A percentile compares a stretch with the other conserved stretches of the same genome.
Evolutionary conservation across 371 early-diverging fungal genomes (phyloP).

Genomic region (Mucor piriformis): DNA sequence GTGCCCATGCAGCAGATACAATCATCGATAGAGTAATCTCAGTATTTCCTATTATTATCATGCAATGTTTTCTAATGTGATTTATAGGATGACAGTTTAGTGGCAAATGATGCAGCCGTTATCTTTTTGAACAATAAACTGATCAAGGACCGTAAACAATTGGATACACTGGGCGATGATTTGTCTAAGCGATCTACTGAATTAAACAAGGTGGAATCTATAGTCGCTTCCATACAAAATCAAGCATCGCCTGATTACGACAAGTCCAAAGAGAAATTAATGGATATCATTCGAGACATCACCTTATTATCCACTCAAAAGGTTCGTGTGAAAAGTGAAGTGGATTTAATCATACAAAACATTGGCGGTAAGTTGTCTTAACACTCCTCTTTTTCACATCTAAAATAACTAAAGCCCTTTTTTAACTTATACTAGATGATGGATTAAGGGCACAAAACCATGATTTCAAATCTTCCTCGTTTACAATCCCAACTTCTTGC

Average conservation of each 20-base stretch:
- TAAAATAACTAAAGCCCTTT: background rate
- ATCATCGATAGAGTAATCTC: conserved; percentile 42
- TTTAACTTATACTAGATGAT: conserved; percentile 44
- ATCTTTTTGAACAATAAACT: conserved; percentile 69
- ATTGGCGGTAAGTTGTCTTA: conserved; percentile 65
- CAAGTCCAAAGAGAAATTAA: conserved; percentile 42
- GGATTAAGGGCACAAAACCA: conserved; percentile 59
- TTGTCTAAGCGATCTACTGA: conserved; percentile 39
- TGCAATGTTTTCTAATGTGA: background rate
- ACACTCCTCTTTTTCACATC: background rate
- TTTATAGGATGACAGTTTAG: conserved; percentile 53
- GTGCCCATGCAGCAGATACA: conserved; percentile 39
- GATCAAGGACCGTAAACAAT: conserved; percentile 54
- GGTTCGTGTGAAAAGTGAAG: conserved; percentile 56
- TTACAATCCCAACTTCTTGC: conserved; percentile 82
- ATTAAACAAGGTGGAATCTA: conserved; percentile 23
- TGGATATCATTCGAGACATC: conserved; percentile 54
- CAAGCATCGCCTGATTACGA: conserved; percentile 41
- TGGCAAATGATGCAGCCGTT: conserved; percentile 54
- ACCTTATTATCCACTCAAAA: conserved; percentile 56
- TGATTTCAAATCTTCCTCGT: conserved; percentile 73
- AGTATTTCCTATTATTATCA: background rate
- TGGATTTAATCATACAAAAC: conserved; percentile 57
- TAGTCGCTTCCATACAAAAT: conserved; percentile 19
- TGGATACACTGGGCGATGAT: conserved; percentile 51